Evolutionary conservation across 2,329 filamentous ascomycete genomes (phyloP).

Genomic region (Alternaria sp.): DNA sequence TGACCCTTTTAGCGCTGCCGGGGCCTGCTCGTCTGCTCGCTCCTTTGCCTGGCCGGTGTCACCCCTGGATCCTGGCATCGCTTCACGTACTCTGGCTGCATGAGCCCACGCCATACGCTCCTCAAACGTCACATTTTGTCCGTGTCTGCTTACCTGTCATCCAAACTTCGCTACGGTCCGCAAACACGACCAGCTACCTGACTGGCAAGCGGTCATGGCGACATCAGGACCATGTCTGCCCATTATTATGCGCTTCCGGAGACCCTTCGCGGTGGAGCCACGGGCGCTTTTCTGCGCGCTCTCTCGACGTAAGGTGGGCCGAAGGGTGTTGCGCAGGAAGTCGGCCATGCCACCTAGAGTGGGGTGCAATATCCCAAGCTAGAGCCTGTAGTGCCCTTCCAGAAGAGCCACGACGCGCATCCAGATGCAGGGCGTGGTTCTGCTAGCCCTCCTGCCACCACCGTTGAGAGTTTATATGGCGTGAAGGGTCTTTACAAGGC

Average conservation of each 20-base stretch:
- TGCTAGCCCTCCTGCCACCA: slow-evolving; percentile 25
- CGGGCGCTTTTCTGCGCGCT: slow-evolving; percentile 16
- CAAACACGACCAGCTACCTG: slow-evolving; percentile 16
- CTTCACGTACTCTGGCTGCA: slow-evolving; percentile 25
- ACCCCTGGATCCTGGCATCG: slow-evolving; percentile 19
- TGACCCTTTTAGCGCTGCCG: slow-evolving; percentile 21
- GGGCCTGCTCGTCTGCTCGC: slow-evolving; percentile 11
- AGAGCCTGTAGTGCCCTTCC: slow-evolving; percentile 32
- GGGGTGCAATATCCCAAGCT: slow-evolving; percentile 26
- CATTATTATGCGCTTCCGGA: slow-evolving; percentile 18
- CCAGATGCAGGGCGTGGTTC: slow-evolving; percentile 28
- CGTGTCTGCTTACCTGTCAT: slow-evolving; percentile 19
- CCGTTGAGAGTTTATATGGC: slow-evolving; percentile 25
- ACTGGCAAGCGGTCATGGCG: slow-evolving; percentile 20
- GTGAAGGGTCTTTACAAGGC: slow-evolving; percentile 13
- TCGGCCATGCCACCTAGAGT: slow-evolving; percentile 26
- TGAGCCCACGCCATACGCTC: slow-evolving; percentile 24
- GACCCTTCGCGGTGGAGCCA: slow-evolving; percentile 23
- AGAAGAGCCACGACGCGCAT: slow-evolving; percentile 28
- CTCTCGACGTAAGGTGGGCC: slow-evolving; percentile 31
- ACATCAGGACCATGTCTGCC: slow-evolving; percentile 18
- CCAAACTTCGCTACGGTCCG: slow-evolving; percentile 28
- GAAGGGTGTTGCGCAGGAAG: slow-evolving; percentile 31
- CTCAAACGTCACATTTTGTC: slow-evolving; percentile 31
- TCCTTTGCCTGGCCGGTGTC: slow-evolving; percentile 13